Conservation (phyloP, 164 flowering plant genomes). For the Annona squamosa region DNA sequence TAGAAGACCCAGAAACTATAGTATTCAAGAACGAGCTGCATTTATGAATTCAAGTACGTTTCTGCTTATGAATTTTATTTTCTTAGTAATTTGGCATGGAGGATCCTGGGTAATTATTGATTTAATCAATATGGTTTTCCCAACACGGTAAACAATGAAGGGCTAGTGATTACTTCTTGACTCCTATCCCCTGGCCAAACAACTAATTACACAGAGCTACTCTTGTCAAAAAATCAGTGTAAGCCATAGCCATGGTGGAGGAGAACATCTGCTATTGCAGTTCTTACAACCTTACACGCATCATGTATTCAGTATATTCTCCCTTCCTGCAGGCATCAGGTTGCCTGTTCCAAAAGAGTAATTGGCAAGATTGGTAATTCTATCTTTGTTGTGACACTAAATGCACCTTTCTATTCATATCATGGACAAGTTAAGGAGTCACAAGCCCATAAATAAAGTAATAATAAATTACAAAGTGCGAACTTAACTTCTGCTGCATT, state of each 20-base stretch:
- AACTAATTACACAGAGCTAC: too few relatives aligned
- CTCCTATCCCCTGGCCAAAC: too few relatives aligned
- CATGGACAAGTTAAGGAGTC: conserved; percentile 5
- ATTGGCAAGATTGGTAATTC: conserved; percentile 86
- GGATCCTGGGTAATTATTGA: too few relatives aligned
- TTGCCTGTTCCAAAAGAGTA: conserved; percentile 82
- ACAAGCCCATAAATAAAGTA: not conserved
- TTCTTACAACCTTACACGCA: conserved; percentile 61
- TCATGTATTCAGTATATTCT: conserved; percentile 53
- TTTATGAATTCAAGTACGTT: too few relatives aligned
- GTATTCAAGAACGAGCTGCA: too few relatives aligned
- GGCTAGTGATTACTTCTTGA: too few relatives aligned
- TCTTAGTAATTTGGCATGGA: too few relatives aligned
- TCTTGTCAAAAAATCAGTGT: not conserved
- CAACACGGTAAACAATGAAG: too few relatives aligned
- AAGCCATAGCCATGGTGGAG: conserved; percentile 24
- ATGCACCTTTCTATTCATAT: conserved; percentile 90
- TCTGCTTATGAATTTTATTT: too few relatives aligned
- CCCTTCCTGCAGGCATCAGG: conserved; percentile 88
- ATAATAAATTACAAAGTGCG: not conserved
- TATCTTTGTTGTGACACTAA: conserved; percentile 77
- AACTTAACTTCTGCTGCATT: not conserved
- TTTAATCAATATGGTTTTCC: too few relatives aligned
- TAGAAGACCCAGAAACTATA: too few relatives aligned
- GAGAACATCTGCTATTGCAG: conserved; percentile 46